Evolutionary conservation across 1,139 yeast genomes (phyloP), one percentile per base, ranked within the genome.

Genomic region (Taphrina communis): DNA sequence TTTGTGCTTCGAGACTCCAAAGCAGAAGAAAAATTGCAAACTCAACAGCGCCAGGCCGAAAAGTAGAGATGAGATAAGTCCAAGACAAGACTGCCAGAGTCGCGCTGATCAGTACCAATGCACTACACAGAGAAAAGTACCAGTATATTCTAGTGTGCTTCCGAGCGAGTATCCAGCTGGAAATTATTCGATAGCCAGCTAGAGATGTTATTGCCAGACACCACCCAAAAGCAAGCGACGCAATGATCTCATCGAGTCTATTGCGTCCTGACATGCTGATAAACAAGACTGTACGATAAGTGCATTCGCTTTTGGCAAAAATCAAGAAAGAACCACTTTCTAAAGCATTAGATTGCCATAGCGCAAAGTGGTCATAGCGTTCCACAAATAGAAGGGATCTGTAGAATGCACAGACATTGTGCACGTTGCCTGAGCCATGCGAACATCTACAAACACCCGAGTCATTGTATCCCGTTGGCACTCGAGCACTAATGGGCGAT

Each of bases 201-300:
- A 60, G 50, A 8, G 21, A 11, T 6, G 50, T 21, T 7, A 60
- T 11, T 14, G 65, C 65, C 42, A 60, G 14, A 14, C 65, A 25
- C 65, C 65, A 60, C 19, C 65, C 65, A 35, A 60, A 51, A 12
- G 53, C 56, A 11, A 60, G 19, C n/a, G 65, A 60, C 21, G 57
- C 46, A 38, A 60, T 39, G 1, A 50, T 36, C n/a, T 60, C 65
- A 50, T 50, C 53, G 19, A 44, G 8, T 17, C 48, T 44, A 44
- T 14, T 44, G 48, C 19, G 48, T 44, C 19, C 48, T 12, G 48
- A 44, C 48, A 44, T 44, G n/a, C 8, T 44, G n/a, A 2, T n/a
- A 2, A 17, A 12, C 48, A 12, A 44, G 2, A 14, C 6, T 9
- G 11, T 2, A 39, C 11, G 42, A 39, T 11, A 3, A 39, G 14